Conservation (phyloP, 768 basidiomycete genomes). For the Collybia nuda region DNA sequence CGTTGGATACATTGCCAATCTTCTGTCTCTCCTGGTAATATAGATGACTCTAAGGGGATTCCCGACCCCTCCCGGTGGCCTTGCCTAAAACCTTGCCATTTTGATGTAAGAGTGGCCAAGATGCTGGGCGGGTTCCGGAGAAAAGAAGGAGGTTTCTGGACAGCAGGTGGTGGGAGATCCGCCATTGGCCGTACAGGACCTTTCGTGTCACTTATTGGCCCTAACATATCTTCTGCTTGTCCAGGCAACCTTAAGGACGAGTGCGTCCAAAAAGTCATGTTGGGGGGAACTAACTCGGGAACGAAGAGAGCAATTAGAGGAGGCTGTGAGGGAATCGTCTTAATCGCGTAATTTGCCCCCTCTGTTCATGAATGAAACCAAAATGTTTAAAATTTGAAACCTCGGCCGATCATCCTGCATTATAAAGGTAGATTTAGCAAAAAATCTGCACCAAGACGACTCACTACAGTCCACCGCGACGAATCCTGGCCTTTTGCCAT, state of each 20-base stretch:
- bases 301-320: too few relatives aligned
- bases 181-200: background rate
- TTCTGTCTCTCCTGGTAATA: background rate
- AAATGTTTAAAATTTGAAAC: background rate
- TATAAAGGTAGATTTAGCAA: too few relatives aligned
- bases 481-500: too few relatives aligned
- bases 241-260: too few relatives aligned
- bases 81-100: background rate
- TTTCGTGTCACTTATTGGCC: background rate
- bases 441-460: background rate
- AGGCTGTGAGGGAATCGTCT: too few relatives aligned
- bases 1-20: background rate
- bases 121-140: background rate
- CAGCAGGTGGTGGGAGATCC: background rate
- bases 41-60: background rate
- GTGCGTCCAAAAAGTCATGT: too few relatives aligned
- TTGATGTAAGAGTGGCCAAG: background rate
- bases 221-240: too few relatives aligned
- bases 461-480: background rate
- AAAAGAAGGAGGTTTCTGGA: background rate
- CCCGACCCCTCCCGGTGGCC: background rate
- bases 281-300: too few relatives aligned
- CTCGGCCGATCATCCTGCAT: background rate
- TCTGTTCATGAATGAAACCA: background rate
- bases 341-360: background rate